A percentile compares a stretch with the other conserved stretches of the same genome.
These are phyloP conservation scores for Amanita fuliginea DNA, from an alignment of 768 basidiomycete species.

Conservation along the genomic window DNA sequence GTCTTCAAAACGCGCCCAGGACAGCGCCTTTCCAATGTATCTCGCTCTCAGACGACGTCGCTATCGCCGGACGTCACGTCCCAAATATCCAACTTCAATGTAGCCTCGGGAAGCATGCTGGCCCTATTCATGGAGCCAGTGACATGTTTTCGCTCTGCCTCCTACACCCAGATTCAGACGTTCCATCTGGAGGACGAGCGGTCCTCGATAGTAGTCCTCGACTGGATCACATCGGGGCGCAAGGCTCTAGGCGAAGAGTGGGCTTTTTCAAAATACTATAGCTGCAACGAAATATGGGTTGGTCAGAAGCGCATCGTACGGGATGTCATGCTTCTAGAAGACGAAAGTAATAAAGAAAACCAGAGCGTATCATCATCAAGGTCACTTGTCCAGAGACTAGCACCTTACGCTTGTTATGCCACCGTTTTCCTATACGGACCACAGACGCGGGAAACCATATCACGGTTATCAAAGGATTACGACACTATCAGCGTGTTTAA, in stretches of 20 bases:
- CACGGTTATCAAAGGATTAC: constrained; percentile 37
- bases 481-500: constrained; percentile 52
- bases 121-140: constrained; percentile 89
- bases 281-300: constrained; percentile 72
- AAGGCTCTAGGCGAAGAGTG: constrained; percentile 79
- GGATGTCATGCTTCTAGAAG: constrained; percentile 71
- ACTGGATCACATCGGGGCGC: constrained; percentile 90
- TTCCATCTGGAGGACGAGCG: constrained; percentile 47
- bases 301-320: constrained; percentile 56
- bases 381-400: constrained; percentile 47
- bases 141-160: constrained; percentile 79
- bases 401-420: constrained; percentile 86
- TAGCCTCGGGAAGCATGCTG: constrained; percentile 45
- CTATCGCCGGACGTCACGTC: constrained; percentile 27
- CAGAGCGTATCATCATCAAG: constrained; percentile 26
- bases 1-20: constrained; percentile 77
- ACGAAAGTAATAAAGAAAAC: constrained; percentile 13
- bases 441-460: constrained; percentile 33
- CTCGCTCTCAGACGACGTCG: background rate
- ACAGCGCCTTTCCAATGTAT: constrained; percentile 39
- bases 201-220: constrained; percentile 66
- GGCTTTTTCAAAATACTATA: constrained; percentile 79
- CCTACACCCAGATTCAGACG: constrained; percentile 75
- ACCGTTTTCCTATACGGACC: constrained; percentile 77
- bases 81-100: constrained; percentile 50